Evolutionary conservation across 768 basidiomycete genomes (phyloP), one percentile per base, ranked within the genome.

Genomic region (Lactarius indigo): DNA sequence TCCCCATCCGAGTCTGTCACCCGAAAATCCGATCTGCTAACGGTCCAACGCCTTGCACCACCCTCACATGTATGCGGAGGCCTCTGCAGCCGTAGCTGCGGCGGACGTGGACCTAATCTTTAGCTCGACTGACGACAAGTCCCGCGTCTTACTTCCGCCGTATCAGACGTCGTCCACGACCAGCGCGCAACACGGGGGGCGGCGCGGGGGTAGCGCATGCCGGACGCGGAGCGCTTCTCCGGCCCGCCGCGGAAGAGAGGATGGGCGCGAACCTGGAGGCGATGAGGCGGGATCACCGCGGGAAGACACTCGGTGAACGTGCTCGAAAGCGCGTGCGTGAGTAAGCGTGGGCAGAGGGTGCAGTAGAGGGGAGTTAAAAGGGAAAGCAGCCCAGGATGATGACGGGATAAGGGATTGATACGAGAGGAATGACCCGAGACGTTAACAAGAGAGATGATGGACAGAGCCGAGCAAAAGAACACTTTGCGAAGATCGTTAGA

Each of bases 171-270:
- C 39, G 39, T 41, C 17, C 39, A 18, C 39, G 15, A 41, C 37
- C 13, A 13, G 5, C 37, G 23, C n/a, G 47, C n/a, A 35, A 35
- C 35, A 59, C 47, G 59, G 68, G 26, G 69, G 66, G 75, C 8
- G 64, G 74, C 2, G 68, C 72, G 3, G 12, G 35, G 12, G 35
- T 3, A 90, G 72, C 81, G 31, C 3, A 31, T 12, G 85, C n/a
- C n/a, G 30, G 96, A 96, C 71, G 88, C 93, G 0, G 74, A 87
- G 0, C 86, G 92, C 72, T 95, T 98, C 74, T 83, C 89, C 7
- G 80, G 2, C 84, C 86, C 35, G 79, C 81, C 13, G 85, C 91
- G 15, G 82, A 88, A 68, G 80, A 82, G 71, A 90, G 91, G 75
- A 72, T 97, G 20, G 91, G 92, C 72, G 81, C 82, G 28, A 92